A percentile compares a stretch with the other conserved stretches of the same genome.
These are phyloP conservation scores for Epichloe bromicola DNA, from an alignment of 2,329 filamentous ascomycete genomes.

Conservation along the genomic window DNA sequence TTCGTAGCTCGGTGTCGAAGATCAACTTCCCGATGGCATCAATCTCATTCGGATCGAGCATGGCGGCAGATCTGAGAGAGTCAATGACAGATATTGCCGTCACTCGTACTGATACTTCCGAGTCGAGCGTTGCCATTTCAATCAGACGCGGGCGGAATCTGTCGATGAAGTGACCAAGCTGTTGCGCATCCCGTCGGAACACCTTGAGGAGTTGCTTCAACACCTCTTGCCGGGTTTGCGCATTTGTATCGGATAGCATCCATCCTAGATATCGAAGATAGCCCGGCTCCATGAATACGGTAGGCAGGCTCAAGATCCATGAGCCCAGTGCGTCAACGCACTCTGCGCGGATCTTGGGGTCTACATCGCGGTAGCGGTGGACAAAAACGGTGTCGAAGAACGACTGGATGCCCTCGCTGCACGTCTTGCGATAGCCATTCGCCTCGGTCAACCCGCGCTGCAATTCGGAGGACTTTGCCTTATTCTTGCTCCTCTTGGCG, in stretches of 20 bases:
- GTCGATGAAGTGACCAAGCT: slow-evolving; percentile 86
- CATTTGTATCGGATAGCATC: slow-evolving; percentile 75
- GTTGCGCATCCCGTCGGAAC: slow-evolving; percentile 68
- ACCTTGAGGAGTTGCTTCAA: slow-evolving; percentile 70
- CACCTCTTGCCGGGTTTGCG: slow-evolving; percentile 69
- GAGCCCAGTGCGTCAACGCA: slow-evolving; percentile 75
- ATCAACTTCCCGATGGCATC: slow-evolving; percentile 78
- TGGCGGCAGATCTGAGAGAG: slow-evolving; percentile 65
- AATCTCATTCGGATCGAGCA: slow-evolving; percentile 84
- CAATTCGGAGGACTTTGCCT: slow-evolving; percentile 60
- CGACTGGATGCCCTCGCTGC: slow-evolving; percentile 63
- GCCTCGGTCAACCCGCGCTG: slow-evolving; percentile 60
- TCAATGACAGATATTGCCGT: slow-evolving; percentile 73
- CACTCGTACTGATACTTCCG: slow-evolving; percentile 68
- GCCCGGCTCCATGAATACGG: slow-evolving; percentile 77
- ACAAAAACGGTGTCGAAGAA: slow-evolving; percentile 90
- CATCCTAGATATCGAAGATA: slow-evolving; percentile 92
- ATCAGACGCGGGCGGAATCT: slow-evolving; percentile 76
- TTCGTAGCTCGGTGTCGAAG: slow-evolving; percentile 72
- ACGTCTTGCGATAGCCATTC: slow-evolving; percentile 53
- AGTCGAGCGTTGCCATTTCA: slow-evolving; percentile 82
- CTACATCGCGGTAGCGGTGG: slow-evolving; percentile 89
- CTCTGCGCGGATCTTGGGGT: slow-evolving; percentile 76
- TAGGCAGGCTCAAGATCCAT: slow-evolving; percentile 79
- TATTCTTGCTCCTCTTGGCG: slow-evolving; percentile 63